Percentiles rank a stretch among this genome's conserved stretches.
These are phyloP conservation scores for Trametes gibbosa DNA, from an alignment of 768 basidiomycete genomes.

Conservation along the genomic window DNA sequence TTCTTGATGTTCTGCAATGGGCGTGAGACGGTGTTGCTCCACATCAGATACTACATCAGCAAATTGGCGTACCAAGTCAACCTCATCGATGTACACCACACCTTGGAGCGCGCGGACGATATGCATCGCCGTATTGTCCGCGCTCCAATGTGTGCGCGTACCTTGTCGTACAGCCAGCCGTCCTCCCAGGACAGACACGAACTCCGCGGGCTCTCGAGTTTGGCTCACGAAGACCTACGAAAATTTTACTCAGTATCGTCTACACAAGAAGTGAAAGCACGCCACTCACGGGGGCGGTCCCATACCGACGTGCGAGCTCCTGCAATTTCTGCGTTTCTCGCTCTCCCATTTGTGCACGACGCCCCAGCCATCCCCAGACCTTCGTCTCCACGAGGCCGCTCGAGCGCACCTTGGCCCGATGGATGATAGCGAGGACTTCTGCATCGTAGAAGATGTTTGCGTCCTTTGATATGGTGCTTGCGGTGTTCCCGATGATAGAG, in stretches of 20 bases:
- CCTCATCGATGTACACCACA: slow-evolving; percentile 64
- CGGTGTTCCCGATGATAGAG: slow-evolving; percentile 50
- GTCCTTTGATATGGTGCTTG: slow-evolving; percentile 44
- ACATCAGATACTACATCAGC: neutral
- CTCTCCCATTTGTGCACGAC: slow-evolving; percentile 48
- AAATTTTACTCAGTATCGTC: neutral
- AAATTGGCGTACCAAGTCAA: slow-evolving; percentile 56
- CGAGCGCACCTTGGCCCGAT: slow-evolving; percentile 64
- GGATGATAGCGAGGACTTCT: slow-evolving; percentile 66
- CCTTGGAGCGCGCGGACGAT: slow-evolving; percentile 52
- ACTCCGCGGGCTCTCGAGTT: slow-evolving; percentile 57
- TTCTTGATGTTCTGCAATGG: slow-evolving; percentile 52
- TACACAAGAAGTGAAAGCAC: neutral
- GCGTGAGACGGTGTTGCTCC: slow-evolving; percentile 5
- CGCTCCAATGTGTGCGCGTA: slow-evolving; percentile 67
- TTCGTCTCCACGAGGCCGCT: slow-evolving; percentile 64
- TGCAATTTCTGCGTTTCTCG: slow-evolving; percentile 63
- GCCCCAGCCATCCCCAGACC: slow-evolving; percentile 79
- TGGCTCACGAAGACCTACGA: slow-evolving; percentile 47
- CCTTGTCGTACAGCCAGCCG: slow-evolving; percentile 74
- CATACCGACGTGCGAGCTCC: slow-evolving; percentile 73
- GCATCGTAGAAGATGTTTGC: slow-evolving; percentile 66
- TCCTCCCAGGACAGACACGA: slow-evolving; percentile 67
- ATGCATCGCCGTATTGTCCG: slow-evolving; percentile 84
- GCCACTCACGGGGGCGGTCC: slow-evolving; percentile 56